Evolutionary conservation across 2,329 filamentous ascomycete species (phyloP), one percentile per base, ranked within the genome.

Genomic region (Phoma sp.): DNA sequence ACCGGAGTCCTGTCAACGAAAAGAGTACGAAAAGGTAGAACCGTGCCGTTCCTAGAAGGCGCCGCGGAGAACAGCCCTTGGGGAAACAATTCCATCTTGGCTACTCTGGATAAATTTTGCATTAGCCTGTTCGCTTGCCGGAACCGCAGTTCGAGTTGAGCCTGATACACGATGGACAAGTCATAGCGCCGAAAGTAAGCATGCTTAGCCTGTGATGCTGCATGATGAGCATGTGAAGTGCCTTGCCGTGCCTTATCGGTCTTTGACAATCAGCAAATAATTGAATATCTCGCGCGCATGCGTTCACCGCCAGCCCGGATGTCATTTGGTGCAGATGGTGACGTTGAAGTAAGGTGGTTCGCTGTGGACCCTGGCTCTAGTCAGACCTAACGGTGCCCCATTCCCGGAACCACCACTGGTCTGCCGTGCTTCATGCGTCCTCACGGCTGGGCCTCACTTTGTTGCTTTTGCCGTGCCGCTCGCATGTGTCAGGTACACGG

Each of bases 231-330:
- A 22, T 41, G 30, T 32, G 11, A 38, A 10, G n/a, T 27, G 8
- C 27, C 9, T 22, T 23, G 4, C 22, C 30, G 59, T 65, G 58
- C 61, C 64, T 71, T 71, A 70, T 68, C 64, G 65, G 61, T 55
- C 50, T 61, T 42, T 46, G 41, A 36, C 37, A 33, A 49, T 47
- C 55, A 47, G 67, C 70, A 69, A 65, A 64, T 61, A 50, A 68
- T 66, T 55, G 47, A 9, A 29, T 62, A 68, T 67, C 58, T 68
- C 59, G 59, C 66, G 53, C 30, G 53, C 30, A 27, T 48, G 14
- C 4, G 33, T 36, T 47, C 2, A 30, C 47, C 58, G 52, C 50
- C 41, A 36, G 45, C 52, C 13, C 35, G 29, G 13, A 18, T 55
- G 57, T 38, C 50, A 47, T 52, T 52, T 62, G 49, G 55, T 13